Evolutionary conservation across 2,329 filamentous ascomycete genomes (phyloP), one percentile per base, ranked within the genome.

Genomic region (Aureobasidium musti): DNA sequence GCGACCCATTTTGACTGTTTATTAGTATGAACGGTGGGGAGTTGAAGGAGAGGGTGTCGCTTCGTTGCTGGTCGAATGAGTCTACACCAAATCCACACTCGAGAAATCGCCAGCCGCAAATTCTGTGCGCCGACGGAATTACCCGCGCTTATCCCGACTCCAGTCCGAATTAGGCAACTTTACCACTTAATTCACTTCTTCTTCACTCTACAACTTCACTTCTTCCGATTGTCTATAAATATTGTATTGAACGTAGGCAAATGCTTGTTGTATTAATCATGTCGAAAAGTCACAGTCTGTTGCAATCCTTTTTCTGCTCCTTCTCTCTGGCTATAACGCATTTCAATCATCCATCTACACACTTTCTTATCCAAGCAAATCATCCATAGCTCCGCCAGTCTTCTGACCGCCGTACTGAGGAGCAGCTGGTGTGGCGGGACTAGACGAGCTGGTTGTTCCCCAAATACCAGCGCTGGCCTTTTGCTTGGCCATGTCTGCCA

Each of bases 401-500:
- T 69, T 71, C 43, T 66, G 63, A 4, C 54, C 54, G 19, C 53
- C 54, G 30, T 57, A 35, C 19, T 67, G 61, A 41, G 37, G 54
- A 10, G 17, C 28, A 43, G 68, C 60, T 37, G 68, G 60, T 33
- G 65, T 68, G 23, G 70, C 63, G 10, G 69, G 61, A 59, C 71
- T 68, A 47, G 70, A 76, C 69, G 71, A 81, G 68, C 56, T 87
- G 19, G 89, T 84, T 0, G 91, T 86, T 21, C 94, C 95, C 92
- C 96, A 99, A 70, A 99, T 91, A 8, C 93, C 92, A 19, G 93
- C 92, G 72, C 89, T 92, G 67, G 92, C 95, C 84, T 98, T 97
- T 79, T 97, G 92, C 82, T 97, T 97, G n/a, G 93, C 94, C 78
- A 99, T 87, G 77, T 96, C 93, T 35, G 92, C 93, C 80, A 99